phyloP scores from a whole-genome alignment of 2,329 filamentous ascomycete species.

The Hymenoscyphus fructigenus region DNA sequence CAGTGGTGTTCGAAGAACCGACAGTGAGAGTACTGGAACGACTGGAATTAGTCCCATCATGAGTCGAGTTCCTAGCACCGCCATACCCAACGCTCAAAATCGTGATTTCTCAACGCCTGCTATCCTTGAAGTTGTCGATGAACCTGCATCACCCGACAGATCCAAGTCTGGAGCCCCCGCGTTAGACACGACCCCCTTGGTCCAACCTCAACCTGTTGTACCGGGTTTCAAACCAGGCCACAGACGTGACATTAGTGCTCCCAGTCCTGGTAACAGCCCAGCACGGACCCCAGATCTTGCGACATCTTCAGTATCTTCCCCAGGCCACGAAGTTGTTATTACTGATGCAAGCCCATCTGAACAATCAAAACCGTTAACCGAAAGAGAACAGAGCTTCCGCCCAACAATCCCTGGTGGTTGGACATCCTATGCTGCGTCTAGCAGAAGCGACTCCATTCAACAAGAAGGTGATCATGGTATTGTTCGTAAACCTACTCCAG shows the following conservation, averaged over 20 bases:
- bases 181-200: slow-evolving; percentile 14
- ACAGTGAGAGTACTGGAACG: slow-evolving; percentile 57
- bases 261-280: slow-evolving; percentile 58
- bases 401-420: slow-evolving; percentile 35
- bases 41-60: slow-evolving; percentile 62
- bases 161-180: not conserved
- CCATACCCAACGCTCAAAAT: slow-evolving; percentile 31
- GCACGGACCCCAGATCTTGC: slow-evolving; percentile 57
- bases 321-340: slow-evolving; percentile 46
- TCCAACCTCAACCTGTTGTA: slow-evolving; percentile 14
- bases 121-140: slow-evolving; percentile 52
- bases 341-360: slow-evolving; percentile 32
- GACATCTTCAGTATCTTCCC: slow-evolving; percentile 39
- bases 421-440: slow-evolving; percentile 34
- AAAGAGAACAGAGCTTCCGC: slow-evolving; percentile 32
- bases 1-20: slow-evolving; percentile 54
- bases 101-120: slow-evolving; percentile 48
- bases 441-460: slow-evolving; percentile 18
- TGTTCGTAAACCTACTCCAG: slow-evolving; percentile 6
- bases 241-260: slow-evolving; percentile 57
- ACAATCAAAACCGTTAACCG: slow-evolving; percentile 22
- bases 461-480: slow-evolving; percentile 2
- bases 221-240: slow-evolving; percentile 51
- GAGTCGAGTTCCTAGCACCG: slow-evolving; percentile 49
- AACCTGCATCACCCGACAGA: slow-evolving; percentile 27